Evolutionary conservation across 2,329 filamentous ascomycete species (phyloP), one percentile per base, ranked within the genome.

Genomic region (Aspergillus japonicus): DNA sequence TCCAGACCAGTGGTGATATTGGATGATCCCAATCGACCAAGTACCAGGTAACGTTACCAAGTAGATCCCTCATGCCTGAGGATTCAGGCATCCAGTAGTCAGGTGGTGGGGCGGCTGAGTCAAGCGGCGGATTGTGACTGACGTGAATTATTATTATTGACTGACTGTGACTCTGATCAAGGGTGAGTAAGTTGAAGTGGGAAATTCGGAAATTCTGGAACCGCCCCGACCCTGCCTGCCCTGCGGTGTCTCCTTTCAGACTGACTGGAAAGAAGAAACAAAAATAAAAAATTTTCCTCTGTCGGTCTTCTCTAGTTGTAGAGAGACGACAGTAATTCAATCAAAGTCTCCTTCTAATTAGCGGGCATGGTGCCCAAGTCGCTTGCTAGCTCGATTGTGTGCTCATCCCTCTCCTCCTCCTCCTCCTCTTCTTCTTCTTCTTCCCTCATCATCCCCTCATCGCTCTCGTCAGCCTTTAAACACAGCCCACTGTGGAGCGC

Each of bases 331-430:
- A 49, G 47, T 23, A 50, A 23, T 21, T 47, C 44, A 39, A 39
- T 11, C 47, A 57, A 47, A 50, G 14, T 44, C 16, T n/a, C 39
- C 14, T n/a, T 29, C 7, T 44, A 16, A 44, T 56, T 61, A 62
- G 63, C 66, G 63, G 71, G 71, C 66, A 75, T 75, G 72, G 71
- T 73, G 62, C 72, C 68, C 66, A 71, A 69, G 64, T 64, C 66
- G 63, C 59, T 64, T 63, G 63, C 65, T 62, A 68, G 64, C 59
- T 64, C 69, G 44, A 66, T 64, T 63, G 64, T 62, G 61, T 64
- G 61, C 42, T 52, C n/a, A n/a, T n/a, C n/a, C n/a, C n/a, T n/a
- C n/a, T n/a, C n/a, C n/a, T n/a, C n/a, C n/a, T n/a, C n/a, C n/a
- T n/a, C 54, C 47, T 62, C 60, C 24, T 44, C 47, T 10, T 57